Base-by-base conservation (phyloP, 1,284 basidiomycete genomes). In the Abortiporus biennis region DNA sequence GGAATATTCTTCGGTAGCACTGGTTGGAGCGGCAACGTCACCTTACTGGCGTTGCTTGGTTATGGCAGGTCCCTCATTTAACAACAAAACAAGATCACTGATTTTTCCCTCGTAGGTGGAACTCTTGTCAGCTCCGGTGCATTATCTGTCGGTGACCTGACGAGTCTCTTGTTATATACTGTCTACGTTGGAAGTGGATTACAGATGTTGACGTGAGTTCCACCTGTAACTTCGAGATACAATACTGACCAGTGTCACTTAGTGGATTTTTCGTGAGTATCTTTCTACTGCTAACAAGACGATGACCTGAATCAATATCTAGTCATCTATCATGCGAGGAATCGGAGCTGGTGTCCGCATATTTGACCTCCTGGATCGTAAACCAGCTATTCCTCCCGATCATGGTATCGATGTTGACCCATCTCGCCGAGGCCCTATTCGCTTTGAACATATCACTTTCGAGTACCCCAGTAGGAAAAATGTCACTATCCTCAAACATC, bases 1-100 rank as follows among this genome's bases (percentile, higher is more conserved):
- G 94, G 89, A 12, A 83, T 93, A 46, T 98, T 97, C 68, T 97
- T 92, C 62, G 94, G 91, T 12, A 80, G 81, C 43, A 95, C 90
- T 0, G 93, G 93, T 0, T 90, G 94, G 76, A 92, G 92, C 39
- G 96, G 96, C 8, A 99, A 99, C 61, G 74, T 96, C 36, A 92
- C 93, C 0, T 68, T 98, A 47, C 69, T 99, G 33, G 90, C 85
- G 38, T 65, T 99, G 27, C 71, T 99, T 25, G 92, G 92, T 33
- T 99, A 97, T 57, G 96, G 90, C 85, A 47, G 43, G 68, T 53
- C 6, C 33, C 29, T 29, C 11, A 29, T 13, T 31, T 24, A 17
- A 23, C 17, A 16, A 16, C 3, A 15, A 8, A 9, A 3, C 6
- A 11, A 21, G 13, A 15, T 24, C 12, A 38, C 12, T 15, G 30